Evolutionary conservation across 164 flowering plant genomes (phyloP).

Genomic region (Buxus sempervirens): DNA sequence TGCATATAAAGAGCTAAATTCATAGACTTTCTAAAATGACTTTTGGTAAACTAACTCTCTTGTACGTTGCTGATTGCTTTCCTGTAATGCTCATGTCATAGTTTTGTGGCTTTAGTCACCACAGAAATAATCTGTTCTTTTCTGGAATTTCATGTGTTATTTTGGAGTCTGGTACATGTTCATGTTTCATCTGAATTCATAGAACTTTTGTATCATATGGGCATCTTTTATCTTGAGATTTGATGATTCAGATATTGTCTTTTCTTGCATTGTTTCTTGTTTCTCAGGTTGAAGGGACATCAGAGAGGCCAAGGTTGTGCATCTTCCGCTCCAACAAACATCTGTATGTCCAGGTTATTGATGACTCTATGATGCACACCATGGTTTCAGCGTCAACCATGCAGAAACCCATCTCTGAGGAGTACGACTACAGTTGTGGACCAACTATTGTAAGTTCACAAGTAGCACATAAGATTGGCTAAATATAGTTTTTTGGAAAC

Average conservation of each 20-base stretch:
- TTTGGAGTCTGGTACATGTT: neutral
- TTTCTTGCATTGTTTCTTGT: neutral
- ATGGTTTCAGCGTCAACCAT: constrained; percentile 89
- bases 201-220: neutral
- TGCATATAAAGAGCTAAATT: too few species aligned
- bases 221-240: neutral
- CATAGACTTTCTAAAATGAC: too few species aligned
- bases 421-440: constrained; percentile 55
- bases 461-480: neutral
- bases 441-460: constrained; percentile 78
- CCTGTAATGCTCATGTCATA: neutral
- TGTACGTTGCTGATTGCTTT: too few species aligned
- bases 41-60: too few species aligned
- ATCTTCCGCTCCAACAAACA: constrained; percentile 96
- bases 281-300: constrained; percentile 80
- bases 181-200: neutral
- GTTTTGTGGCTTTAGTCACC: neutral
- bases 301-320: constrained; percentile 87
- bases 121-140: neutral
- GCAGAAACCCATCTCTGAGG: constrained; percentile 82
- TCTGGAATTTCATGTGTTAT: neutral
- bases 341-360: constrained; percentile 89
- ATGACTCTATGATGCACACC: constrained; percentile 95
- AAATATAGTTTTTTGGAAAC: neutral
- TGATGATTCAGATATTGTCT: neutral